Evolutionary conservation across 192 early-diverging fungal genomes (phyloP), one percentile per base, ranked within the genome.

Genomic region (Coemansia sp.): DNA sequence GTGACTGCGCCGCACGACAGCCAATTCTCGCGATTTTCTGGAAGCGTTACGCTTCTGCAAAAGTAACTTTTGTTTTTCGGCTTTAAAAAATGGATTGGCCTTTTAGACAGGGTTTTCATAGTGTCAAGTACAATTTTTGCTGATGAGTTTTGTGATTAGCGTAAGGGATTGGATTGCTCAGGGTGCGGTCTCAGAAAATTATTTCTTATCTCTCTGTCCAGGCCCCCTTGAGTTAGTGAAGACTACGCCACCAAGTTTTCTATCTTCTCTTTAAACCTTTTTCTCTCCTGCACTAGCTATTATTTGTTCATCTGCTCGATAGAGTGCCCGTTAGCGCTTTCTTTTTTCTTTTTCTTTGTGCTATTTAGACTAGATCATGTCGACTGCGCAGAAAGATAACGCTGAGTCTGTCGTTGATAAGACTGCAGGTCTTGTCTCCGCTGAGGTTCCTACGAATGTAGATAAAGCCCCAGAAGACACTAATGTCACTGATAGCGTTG

Each of bases 1-100:
- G 73, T 72, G 10, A 64, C 65, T 3, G 70, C 67, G 31, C 78
- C 70, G 51, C 78, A 81, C 57, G 78, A 81, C 64, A 75, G 78
- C 56, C 73, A 72, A 53, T 75, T 72, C 42, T 68, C 78, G 7
- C 61, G 78, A 23, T 64, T 81, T 20, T 63, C 66, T 9, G 78
- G 78, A 22, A 69, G 68, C 31, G 67, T 81, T 2, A 14, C 68
- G 19, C 20, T 81, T 5, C 17, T 80, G 24, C 53, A 66, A 57
- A 23, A 60, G 30, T 33, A 42, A 60, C 30, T 21, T 42, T 27
- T n/a, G n/a, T n/a, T n/a, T n/a, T n/a, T n/a, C n/a, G n/a, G n/a
- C n/a, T n/a, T n/a, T n/a, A n/a, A n/a, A n/a, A n/a, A n/a, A n/a
- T n/a, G n/a, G n/a, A n/a, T n/a, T n/a, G n/a, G n/a, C n/a, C n/a